Conservation (phyloP, 139 green algal genomes). For the Chlorella sp. region DNA sequence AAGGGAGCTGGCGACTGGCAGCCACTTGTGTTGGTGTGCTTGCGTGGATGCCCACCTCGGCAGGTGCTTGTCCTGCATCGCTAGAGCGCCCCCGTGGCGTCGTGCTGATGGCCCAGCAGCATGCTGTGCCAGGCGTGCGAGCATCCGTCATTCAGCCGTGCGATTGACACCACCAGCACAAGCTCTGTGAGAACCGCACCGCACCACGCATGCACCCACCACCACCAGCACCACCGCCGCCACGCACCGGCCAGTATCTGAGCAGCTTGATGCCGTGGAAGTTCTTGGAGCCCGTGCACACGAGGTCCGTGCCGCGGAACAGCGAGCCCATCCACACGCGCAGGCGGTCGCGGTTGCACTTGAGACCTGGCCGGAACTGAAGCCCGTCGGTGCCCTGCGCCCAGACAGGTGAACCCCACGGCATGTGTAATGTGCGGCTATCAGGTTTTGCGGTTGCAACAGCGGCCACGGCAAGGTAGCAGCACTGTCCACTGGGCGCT, state of each 20-base stretch:
- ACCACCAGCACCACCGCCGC: neutral
- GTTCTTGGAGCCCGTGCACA: neutral
- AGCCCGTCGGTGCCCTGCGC: neutral
- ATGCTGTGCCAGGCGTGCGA: neutral
- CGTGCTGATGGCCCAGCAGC: neutral
- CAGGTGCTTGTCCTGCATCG: too few species aligned
- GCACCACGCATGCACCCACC: neutral
- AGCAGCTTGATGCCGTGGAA: neutral
- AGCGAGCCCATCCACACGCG: neutral
- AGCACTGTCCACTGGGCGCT: too few species aligned
- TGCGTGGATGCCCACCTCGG: too few species aligned
- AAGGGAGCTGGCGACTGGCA: neutral
- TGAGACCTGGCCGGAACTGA: neutral
- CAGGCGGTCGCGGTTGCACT: neutral
- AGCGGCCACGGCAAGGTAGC: too few species aligned
- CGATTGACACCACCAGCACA: too few species aligned
- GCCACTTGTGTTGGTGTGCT: too few species aligned
- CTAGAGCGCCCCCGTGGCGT: neutral
- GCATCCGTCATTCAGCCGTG: too few species aligned
- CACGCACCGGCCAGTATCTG: neutral
- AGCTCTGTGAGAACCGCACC: too few species aligned
- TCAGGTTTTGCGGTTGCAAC: too few species aligned
- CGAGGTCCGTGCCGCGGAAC: neutral
- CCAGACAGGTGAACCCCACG: too few species aligned
- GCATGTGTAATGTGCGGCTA: too few species aligned